Evolutionary conservation across 306 rosid genomes (phyloP).

Genomic region (Casuarina cunninghamiana): DNA sequence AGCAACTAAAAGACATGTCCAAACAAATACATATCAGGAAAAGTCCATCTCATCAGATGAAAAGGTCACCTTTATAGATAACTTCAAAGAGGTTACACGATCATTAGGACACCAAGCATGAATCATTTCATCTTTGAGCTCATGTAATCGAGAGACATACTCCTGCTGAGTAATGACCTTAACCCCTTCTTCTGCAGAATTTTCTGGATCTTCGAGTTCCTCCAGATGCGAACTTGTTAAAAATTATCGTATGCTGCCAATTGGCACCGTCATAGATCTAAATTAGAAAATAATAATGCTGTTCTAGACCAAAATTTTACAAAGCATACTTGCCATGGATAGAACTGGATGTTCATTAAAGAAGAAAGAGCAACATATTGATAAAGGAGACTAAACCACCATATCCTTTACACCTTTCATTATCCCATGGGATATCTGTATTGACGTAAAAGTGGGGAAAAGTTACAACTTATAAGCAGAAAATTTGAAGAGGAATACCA

Average conservation of each 20-base stretch:
- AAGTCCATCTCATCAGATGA: slow-evolving; percentile 7
- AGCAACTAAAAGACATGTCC: slow-evolving; percentile 5
- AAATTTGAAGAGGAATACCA: slow-evolving; percentile 20
- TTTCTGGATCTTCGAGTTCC: slow-evolving; percentile 75
- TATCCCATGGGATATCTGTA: slow-evolving; percentile 72
- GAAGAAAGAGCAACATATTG: slow-evolving; percentile 22
- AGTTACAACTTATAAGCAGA: slow-evolving; percentile 18
- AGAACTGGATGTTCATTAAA: background rate
- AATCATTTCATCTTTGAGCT: no score
- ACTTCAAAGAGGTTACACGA: slow-evolving; percentile 5
- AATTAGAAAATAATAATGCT: slow-evolving; percentile 13
- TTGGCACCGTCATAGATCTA: slow-evolving; percentile 24
- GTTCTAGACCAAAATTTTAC: background rate
- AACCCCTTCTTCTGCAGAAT: slow-evolving; percentile 58
- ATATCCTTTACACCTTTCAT: slow-evolving; percentile 80
- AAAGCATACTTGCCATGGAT: slow-evolving; percentile 1
- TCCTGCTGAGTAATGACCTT: slow-evolving; percentile 1
- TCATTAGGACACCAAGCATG: no score
- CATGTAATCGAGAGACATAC: no score
- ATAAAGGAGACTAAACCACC: slow-evolving; percentile 35
- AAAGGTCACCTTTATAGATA: slow-evolving; percentile 69
- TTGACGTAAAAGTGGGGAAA: slow-evolving; percentile 20
- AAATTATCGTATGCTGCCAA: slow-evolving; percentile 69
- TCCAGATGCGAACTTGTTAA: slow-evolving; percentile 71
- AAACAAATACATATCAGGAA: slow-evolving; percentile 22